A percentile compares a stretch with the other conserved stretches of the same genome.
These are phyloP conservation scores for Aspergillus transmontanensis DNA, from an alignment of 2,329 filamentous ascomycete species.

Conservation along the genomic window DNA sequence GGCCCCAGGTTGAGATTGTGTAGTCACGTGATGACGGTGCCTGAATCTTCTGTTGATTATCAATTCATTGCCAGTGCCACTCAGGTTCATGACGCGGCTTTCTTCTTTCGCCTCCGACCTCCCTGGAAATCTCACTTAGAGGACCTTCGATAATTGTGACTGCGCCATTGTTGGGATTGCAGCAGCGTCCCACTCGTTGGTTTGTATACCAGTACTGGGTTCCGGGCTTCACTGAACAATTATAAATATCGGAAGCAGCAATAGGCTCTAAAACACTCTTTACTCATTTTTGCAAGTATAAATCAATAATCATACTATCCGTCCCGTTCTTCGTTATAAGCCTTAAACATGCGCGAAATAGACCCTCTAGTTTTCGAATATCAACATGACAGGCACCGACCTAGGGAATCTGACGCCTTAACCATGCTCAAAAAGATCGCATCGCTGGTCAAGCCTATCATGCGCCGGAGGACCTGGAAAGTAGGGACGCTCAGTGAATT, in stretches of 20 bases:
- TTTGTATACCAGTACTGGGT: not conserved
- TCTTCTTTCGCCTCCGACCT: not conserved
- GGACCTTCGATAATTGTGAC: constrained; percentile 5
- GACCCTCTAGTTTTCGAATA: constrained; percentile 55
- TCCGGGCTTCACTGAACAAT: not conserved
- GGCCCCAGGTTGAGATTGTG: not conserved
- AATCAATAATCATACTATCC: not conserved
- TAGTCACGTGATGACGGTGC: not conserved
- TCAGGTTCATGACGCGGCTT: not conserved
- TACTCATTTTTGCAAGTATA: not conserved
- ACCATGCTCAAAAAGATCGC: constrained; percentile 75
- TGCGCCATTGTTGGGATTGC: not conserved
- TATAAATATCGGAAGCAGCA: not conserved
- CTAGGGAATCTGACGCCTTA: constrained; percentile 55
- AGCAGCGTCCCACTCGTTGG: not conserved
- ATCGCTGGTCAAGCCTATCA: constrained; percentile 90
- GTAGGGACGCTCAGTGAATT: constrained; percentile 83
- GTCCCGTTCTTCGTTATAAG: not conserved
- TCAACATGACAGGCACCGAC: constrained; percentile 54
- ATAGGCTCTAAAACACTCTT: not conserved
- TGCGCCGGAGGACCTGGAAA: constrained; percentile 81
- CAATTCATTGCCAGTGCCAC: not conserved
- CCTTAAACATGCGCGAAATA: constrained; percentile 43
- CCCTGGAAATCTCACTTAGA: constrained; percentile 1
- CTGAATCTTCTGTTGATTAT: constrained; percentile 4